Evolutionary conservation across 495 filamentous ascomycete genomes (phyloP).

Genomic region (Neurospora sp.): DNA sequence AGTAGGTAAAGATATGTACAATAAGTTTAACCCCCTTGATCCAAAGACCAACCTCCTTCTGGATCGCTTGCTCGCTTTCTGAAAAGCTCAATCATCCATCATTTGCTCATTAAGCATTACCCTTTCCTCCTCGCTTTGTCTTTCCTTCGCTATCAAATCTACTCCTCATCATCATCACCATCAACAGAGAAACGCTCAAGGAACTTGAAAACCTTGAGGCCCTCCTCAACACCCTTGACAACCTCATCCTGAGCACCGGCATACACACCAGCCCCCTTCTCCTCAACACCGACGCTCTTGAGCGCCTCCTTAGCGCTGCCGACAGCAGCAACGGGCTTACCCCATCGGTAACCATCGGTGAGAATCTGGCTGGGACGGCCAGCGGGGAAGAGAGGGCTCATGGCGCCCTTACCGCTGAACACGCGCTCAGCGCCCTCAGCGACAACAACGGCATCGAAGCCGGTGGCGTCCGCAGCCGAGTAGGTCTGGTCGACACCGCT

Average conservation of each 20-base stretch:
- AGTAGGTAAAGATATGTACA: background rate
- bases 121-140: background rate
- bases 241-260: conserved; percentile 17
- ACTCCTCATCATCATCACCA: background rate
- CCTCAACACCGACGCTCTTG: conserved; percentile 22
- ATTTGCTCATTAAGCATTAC: background rate
- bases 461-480: conserved; percentile 55
- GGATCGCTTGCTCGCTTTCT: background rate
- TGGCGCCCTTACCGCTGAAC: conserved; percentile 27
- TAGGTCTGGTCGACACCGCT: conserved; percentile 59
- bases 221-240: conserved; percentile 35
- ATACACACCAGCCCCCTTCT: conserved; percentile 43
- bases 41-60: background rate
- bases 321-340: conserved; percentile 60
- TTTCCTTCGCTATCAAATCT: background rate
- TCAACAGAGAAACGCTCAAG: background rate
- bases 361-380: conserved; percentile 57
- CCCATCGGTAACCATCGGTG: conserved; percentile 55
- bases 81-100: background rate
- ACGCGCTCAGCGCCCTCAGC: conserved; percentile 46
- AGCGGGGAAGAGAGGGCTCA: conserved; percentile 49
- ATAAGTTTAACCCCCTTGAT: background rate
- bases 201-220: conserved; percentile 52
- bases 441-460: conserved; percentile 62
- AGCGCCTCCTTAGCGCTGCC: conserved; percentile 37